Evolutionary conservation across 2,329 filamentous ascomycete genomes (phyloP), one percentile per base, ranked within the genome.

Genomic region (Colletotrichum tanaceti): DNA sequence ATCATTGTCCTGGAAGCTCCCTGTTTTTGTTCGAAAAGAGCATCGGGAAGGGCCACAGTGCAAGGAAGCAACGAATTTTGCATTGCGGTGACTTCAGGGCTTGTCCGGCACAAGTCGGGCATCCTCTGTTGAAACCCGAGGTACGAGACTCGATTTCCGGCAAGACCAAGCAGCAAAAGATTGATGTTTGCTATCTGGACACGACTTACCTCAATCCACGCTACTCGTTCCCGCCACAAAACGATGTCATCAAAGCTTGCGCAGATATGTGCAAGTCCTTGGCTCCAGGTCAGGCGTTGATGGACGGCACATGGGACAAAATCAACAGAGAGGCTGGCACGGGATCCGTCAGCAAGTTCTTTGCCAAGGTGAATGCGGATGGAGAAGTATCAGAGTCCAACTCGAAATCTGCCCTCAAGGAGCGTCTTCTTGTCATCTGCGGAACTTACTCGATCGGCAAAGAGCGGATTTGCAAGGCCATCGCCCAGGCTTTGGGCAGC

Each of bases 401-500:
- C 1, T 71, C 71, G 35, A 67, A 71, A 49, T 70, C 76, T 65
- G 73, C 57, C 68, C 70, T 72, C 66, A 77, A 73, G 66, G 76
- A 92, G 54, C 90, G 93, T 5, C 85, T 99, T 2, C 86, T 99
- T 0, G 93, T 99, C 5, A 89, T 99, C 7, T 97, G 97, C 70
- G 96, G 96, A 52, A 99, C 96, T 0, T 99, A 99, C 80, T 97
- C 92, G 73, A 99, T 99, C 74, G 96, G 96, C 75, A 99, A 99
- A 80, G 96, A 99, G 79, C 91, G 94, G 47, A 94, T 99, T 72
- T 98, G 95, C 77, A 85, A 97, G 39, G 94, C 93, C 50, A 97
- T 99, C 71, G 96, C 96, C 4, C 89, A 91, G 73, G 94, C 94
- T 0, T 84, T 99, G 2, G 85, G 89, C 46, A 93, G 90, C 73